Evolutionary conservation across 2,329 filamentous ascomycete genomes (phyloP).

Genomic region (Aureobasidium sp.): DNA sequence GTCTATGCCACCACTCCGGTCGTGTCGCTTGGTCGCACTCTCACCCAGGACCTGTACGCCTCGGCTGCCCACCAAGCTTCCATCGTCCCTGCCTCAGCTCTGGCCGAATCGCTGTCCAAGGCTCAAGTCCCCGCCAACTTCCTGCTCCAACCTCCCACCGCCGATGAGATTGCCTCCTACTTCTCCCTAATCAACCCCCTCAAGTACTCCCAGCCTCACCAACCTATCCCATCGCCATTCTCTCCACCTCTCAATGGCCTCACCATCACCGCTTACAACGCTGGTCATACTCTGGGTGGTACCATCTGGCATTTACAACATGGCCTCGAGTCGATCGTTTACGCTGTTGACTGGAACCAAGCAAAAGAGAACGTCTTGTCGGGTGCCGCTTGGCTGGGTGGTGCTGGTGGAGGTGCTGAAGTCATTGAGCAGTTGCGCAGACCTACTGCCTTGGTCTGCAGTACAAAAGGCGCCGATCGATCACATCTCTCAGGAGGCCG

Average conservation of each 20-base stretch:
- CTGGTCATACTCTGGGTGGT: constrained; percentile 88
- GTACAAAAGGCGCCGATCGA: constrained; percentile 69
- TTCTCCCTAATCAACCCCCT: constrained; percentile 85
- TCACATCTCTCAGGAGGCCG: constrained; percentile 51
- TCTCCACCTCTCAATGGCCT: constrained; percentile 84
- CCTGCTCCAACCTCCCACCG: constrained; percentile 61
- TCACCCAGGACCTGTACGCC: constrained; percentile 85
- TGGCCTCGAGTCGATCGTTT: constrained; percentile 91
- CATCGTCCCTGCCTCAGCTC: constrained; percentile 63
- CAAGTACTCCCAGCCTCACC: constrained; percentile 94
- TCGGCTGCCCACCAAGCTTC: constrained; percentile 84
- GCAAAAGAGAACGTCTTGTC: constrained; percentile 91
- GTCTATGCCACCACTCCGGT: constrained; percentile 92
- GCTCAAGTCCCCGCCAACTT: constrained; percentile 42
- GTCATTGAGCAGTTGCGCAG: constrained; percentile 90
- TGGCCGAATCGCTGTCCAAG: constrained; percentile 57
- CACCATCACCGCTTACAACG: constrained; percentile 93
- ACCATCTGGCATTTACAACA: constrained; percentile 99
- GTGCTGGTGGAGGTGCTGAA: constrained; percentile 73
- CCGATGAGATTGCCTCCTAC: constrained; percentile 85
- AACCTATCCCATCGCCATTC: constrained; percentile 77
- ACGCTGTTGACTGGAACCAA: constrained; percentile 97
- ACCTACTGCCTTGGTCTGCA: constrained; percentile 89
- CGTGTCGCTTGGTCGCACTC: constrained; percentile 81
- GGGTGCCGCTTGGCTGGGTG: constrained; percentile 87